phyloP scores from a whole-genome alignment of 192 early-diverging fungal species.

The Jimgerdemannia lactiflua region DNA sequence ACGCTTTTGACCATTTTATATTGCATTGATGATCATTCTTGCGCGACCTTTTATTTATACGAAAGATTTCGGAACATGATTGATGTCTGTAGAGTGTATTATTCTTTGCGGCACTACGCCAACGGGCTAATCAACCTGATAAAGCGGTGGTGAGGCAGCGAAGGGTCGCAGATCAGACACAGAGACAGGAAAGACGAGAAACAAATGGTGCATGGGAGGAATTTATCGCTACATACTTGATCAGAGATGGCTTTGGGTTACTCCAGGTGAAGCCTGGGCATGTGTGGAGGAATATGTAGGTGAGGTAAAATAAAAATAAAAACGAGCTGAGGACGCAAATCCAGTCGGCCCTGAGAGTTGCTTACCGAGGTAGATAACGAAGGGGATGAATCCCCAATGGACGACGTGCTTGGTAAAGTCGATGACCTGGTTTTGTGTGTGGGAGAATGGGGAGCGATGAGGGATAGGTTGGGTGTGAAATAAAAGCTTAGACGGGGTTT shows the following conservation, averaged over 20 bases:
- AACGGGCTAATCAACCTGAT: too few relatives aligned
- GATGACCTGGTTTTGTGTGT: slow-evolving; percentile 9
- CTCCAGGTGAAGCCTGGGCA: slow-evolving; percentile 13
- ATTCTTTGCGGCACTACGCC: too few relatives aligned
- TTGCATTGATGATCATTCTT: too few relatives aligned
- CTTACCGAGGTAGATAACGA: slow-evolving; percentile 57
- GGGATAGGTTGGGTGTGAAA: neutral
- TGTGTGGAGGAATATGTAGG: neutral
- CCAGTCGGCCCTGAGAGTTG: neutral
- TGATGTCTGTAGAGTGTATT: too few relatives aligned
- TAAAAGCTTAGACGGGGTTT: neutral
- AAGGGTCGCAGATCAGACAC: neutral
- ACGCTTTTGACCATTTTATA: too few relatives aligned
- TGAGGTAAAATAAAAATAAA: neutral
- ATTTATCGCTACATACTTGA: slow-evolving; percentile 20
- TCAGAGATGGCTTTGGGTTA: slow-evolving; percentile 30
- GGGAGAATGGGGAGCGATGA: neutral
- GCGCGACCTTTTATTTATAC: too few relatives aligned
- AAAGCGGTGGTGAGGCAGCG: too few relatives aligned
- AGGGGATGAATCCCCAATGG: slow-evolving; percentile 62
- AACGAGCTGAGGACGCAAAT: neutral
- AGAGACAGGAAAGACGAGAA: neutral
- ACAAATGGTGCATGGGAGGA: too few relatives aligned
- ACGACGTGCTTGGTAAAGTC: slow-evolving; percentile 54
- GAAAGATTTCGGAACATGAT: too few relatives aligned